Evolutionary conservation across 352 stramenopile species (phyloP).

Genomic region (Globisporangium carolinianum): DNA sequence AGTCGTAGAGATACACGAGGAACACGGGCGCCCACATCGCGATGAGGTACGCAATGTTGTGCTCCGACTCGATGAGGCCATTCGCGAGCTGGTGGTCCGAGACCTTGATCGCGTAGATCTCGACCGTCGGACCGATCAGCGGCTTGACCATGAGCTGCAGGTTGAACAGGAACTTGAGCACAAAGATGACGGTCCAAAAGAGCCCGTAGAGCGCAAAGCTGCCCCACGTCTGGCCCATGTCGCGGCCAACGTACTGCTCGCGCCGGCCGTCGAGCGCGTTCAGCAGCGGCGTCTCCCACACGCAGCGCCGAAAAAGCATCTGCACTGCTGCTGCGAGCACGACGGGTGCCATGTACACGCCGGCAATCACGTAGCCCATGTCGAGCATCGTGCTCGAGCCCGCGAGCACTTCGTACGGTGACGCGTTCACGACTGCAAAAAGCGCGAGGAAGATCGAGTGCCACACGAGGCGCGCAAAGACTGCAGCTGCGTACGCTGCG

Average conservation of each 20-base stretch:
- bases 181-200: constrained; percentile 80
- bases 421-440: constrained; percentile 59
- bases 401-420: constrained; percentile 57
- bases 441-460: constrained; percentile 76
- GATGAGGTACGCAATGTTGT: constrained; percentile 77
- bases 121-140: constrained; percentile 93
- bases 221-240: constrained; percentile 70
- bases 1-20: constrained; percentile 85
- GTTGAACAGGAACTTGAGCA: constrained; percentile 96
- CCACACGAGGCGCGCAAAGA: constrained; percentile 74
- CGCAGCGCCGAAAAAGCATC: constrained; percentile 51
- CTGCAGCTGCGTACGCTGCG: constrained; percentile 41
- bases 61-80: constrained; percentile 55
- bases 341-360: constrained; percentile 56
- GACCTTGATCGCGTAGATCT: constrained; percentile 87
- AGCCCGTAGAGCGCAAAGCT: constrained; percentile 56
- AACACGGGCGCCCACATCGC: constrained; percentile 76
- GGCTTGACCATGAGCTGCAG: constrained; percentile 96
- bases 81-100: constrained; percentile 35
- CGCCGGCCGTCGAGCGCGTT: constrained; percentile 60
- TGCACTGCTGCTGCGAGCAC: constrained; percentile 52
- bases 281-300: constrained; percentile 51
- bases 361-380: constrained; percentile 43
- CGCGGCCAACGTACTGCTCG: constrained; percentile 76
- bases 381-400: constrained; percentile 55